Evolutionary conservation across 352 stramenopile genomes (phyloP).

Genomic region (Aphanomyces euteiches): DNA sequence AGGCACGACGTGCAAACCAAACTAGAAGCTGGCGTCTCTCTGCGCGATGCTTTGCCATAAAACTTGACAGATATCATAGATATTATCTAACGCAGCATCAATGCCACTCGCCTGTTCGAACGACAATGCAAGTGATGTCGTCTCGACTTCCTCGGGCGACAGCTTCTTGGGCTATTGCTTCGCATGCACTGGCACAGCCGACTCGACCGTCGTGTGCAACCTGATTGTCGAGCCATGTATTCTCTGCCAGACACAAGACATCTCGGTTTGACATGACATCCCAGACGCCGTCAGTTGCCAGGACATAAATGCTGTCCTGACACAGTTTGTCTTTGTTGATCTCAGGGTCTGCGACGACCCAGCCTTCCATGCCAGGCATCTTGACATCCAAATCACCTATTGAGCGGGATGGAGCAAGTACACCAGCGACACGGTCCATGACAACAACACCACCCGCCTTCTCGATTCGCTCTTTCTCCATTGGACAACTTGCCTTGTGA

Average conservation of each 20-base stretch:
- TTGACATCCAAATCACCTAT: conserved; percentile 87
- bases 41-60: not conserved
- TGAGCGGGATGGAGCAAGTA: conserved; percentile 75
- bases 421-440: conserved; percentile 65
- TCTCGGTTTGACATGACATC: conserved; percentile 58
- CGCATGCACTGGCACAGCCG: conserved; percentile 44
- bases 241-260: conserved; percentile 47
- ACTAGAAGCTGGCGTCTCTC: conserved; percentile 6
- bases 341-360: conserved; percentile 69
- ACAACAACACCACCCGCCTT: conserved; percentile 62
- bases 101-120: conserved; percentile 27
- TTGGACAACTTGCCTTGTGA: conserved; percentile 60
- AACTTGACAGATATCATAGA: not conserved
- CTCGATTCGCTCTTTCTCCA: conserved; percentile 58
- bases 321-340: conserved; percentile 48
- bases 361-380: conserved; percentile 58
- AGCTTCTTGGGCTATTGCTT: conserved; percentile 52
- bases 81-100: not conserved
- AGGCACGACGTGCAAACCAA: not conserved
- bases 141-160: conserved; percentile 54
- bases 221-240: conserved; percentile 34
- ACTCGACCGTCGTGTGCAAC: conserved; percentile 22
- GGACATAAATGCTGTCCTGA: conserved; percentile 45
- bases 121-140: conserved; percentile 60
- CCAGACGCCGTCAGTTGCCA: conserved; percentile 77